Conservation (phyloP, 306 rosid species). For the Cucumis sativus region DNA sequence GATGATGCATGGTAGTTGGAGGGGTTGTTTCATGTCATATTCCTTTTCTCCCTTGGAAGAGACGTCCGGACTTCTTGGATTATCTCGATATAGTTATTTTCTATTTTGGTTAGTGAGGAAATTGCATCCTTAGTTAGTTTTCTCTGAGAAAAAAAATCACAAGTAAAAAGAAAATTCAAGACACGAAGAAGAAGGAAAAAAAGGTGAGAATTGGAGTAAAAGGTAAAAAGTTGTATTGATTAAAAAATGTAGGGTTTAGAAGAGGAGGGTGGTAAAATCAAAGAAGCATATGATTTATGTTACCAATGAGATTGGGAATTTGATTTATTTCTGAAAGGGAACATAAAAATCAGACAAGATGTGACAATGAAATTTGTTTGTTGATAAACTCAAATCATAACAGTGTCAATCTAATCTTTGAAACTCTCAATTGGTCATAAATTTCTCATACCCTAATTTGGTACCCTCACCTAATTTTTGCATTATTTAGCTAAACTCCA, state of each 20-base stretch:
- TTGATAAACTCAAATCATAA: not conserved
- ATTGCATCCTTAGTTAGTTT: too few relatives aligned
- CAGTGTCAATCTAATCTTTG: not conserved
- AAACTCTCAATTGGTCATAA: not conserved
- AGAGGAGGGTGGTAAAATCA: not conserved
- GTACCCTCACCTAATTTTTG: not conserved
- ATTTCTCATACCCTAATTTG: not conserved
- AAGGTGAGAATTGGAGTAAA: not conserved
- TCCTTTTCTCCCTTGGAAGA: too few relatives aligned
- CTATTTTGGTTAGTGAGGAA: too few relatives aligned
- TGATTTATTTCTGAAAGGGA: not conserved
- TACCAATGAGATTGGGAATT: not conserved
- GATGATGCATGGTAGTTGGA: too few relatives aligned
- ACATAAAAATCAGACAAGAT: conserved; percentile 8
- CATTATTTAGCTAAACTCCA: conserved; percentile 3
- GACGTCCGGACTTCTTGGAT: too few relatives aligned
- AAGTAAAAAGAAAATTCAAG: too few relatives aligned
- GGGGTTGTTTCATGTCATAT: too few relatives aligned
- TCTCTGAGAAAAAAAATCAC: too few relatives aligned
- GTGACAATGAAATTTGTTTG: not conserved
- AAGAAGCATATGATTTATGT: not conserved
- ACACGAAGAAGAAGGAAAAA: too few relatives aligned
- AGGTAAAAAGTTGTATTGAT: too few relatives aligned
- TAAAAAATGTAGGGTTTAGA: not conserved
- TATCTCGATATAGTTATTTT: too few relatives aligned